Evolutionary conservation across 805 yeast species (phyloP).

Genomic region (Wickerhamomyces strasburgensis): DNA sequence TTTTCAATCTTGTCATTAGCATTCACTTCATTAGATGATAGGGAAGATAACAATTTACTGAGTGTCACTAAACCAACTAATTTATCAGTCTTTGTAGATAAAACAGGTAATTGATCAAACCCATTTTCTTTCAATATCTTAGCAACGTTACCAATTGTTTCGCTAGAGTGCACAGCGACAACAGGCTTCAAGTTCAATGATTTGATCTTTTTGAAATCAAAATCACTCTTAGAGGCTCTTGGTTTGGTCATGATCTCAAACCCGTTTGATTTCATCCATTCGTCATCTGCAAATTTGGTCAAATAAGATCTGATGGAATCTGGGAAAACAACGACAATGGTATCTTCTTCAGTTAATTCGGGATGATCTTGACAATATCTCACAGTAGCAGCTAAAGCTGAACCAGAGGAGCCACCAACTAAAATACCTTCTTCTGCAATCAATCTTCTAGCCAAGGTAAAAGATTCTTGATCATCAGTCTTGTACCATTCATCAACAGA

Average conservation of each 20-base stretch:
- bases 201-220: slow-evolving; percentile 53
- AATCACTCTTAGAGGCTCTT: slow-evolving; percentile 37
- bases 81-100: slow-evolving; percentile 41
- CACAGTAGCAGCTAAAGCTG: slow-evolving; percentile 76
- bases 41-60: slow-evolving; percentile 61
- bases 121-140: slow-evolving; percentile 68
- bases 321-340: slow-evolving; percentile 77
- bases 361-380: slow-evolving; percentile 57
- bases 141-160: slow-evolving; percentile 60
- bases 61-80: slow-evolving; percentile 73
- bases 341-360: slow-evolving; percentile 64
- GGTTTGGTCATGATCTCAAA: slow-evolving; percentile 52
- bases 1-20: slow-evolving; percentile 50
- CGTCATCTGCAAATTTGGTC: slow-evolving; percentile 85
- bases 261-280: slow-evolving; percentile 80
- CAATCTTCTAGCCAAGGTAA: slow-evolving; percentile 73
- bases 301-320: slow-evolving; percentile 83
- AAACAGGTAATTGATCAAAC: slow-evolving; percentile 82
- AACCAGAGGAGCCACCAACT: slow-evolving; percentile 88
- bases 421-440: slow-evolving; percentile 81
- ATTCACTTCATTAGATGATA: slow-evolving; percentile 57
- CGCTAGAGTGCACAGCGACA: slow-evolving; percentile 60
- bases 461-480: slow-evolving; percentile 78
- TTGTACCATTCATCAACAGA: slow-evolving; percentile 77
- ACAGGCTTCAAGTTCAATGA: slow-evolving; percentile 77